Base-by-base conservation (phyloP, 2,329 filamentous ascomycete genomes). In the Lasiodiplodia sp. region DNA sequence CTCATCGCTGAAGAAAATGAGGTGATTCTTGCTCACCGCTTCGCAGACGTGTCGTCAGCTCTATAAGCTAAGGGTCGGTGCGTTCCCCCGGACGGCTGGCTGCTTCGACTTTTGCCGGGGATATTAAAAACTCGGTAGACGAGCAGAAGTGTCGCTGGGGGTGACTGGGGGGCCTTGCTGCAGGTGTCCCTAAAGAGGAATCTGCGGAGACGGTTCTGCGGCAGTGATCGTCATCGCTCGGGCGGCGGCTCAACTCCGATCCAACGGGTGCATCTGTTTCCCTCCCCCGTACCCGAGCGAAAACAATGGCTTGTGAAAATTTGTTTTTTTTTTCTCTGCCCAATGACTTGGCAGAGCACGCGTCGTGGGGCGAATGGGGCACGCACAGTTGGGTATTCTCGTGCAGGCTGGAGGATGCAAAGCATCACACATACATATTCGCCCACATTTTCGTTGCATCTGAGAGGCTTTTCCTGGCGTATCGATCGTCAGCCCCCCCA, bases 41-140 rank as follows among this genome's bases (percentile, higher is more conserved):
- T 12, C 53, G 31, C 7, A 49, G 31, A n/a, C 11, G 28, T 51
- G 40, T 49, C 58, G 58, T 63, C 58, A 63, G 58, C 58, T 44
- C 47, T 40, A 52, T 51, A 16, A 18, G 38, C 10, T 2, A 52
- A 21, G 23, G 21, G n/a, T 3, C 14, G 38, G 56, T 16, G 37
- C 25, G n/a, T 37, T 12, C 10, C n/a, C 21, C 25, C 14, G 40
- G 25, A n/a, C 44, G 58, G 58, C n/a, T 21, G 21, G 47, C 60
- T 28, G 47, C 47, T 52, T n/a, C 2, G 37, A 18, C 7, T 52
- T 52, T 38, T 64, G 60, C 60, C 60, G 60, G 44, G 23, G 60
- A 64, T 64, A 64, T 64, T 64, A 64, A 52, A 51, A n/a, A 10
- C 1, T 6, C 8, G 47, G 60, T 47, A 64, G 47, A 64, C 44